Evolutionary conservation across 176 grass and related monocot species (phyloP).

Genomic region (Oryza glumipatula): DNA sequence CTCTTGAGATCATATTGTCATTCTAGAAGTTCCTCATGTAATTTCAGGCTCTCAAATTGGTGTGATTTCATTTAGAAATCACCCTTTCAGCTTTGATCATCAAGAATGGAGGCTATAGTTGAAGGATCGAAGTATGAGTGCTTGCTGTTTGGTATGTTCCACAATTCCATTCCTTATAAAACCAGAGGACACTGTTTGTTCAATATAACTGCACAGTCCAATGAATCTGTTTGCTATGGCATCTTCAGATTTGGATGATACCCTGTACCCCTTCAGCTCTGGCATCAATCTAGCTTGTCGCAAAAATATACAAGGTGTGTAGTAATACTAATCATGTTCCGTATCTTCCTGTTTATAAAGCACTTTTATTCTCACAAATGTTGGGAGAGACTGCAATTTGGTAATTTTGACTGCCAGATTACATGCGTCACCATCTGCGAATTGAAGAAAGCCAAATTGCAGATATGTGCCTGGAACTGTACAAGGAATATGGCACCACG

Average conservation of each 20-base stretch:
- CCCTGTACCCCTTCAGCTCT: conserved; percentile 60
- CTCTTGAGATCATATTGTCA: background rate
- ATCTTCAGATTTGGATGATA: conserved; percentile 83
- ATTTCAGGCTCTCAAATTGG: background rate
- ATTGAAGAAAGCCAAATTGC: conserved; percentile 67
- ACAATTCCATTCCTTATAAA: background rate
- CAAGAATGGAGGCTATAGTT: conserved; percentile 49
- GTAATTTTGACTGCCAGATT: conserved; percentile 50
- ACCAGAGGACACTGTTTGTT: background rate
- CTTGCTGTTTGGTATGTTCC: conserved; percentile 65
- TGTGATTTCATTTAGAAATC: background rate
- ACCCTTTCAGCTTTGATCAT: conserved; percentile 1
- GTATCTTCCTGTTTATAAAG: conserved; percentile 2
- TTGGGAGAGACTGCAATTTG: conserved; percentile 6
- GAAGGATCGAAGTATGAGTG: conserved; percentile 64
- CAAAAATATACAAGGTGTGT: conserved; percentile 71
- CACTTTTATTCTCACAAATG: conserved; percentile 16
- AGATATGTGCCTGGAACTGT: conserved; percentile 70
- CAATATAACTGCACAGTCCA: background rate
- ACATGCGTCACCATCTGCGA: conserved; percentile 68
- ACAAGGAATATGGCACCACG: conserved; percentile 81
- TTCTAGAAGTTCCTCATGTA: background rate
- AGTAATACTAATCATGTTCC: conserved; percentile 6
- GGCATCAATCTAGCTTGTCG: conserved; percentile 73
- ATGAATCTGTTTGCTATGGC: background rate